phyloP scores from a whole-genome alignment of 352 stramenopile genomes.

The Phytophthora aleatoria region DNA sequence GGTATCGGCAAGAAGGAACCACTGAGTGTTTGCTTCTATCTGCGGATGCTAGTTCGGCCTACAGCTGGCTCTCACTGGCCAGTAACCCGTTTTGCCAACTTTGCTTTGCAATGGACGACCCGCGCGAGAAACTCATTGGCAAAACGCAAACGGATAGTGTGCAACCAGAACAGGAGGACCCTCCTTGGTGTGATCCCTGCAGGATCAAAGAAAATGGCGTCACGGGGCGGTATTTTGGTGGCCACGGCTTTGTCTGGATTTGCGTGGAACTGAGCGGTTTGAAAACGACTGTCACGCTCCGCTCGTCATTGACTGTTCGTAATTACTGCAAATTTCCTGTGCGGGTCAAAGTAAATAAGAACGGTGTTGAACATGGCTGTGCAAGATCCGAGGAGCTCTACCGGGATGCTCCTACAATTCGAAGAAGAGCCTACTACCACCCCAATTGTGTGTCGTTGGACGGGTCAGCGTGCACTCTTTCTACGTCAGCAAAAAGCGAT shows the following conservation, averaged over 20 bases:
- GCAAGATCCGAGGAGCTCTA: slow-evolving; percentile 12
- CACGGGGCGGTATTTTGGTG: slow-evolving; percentile 56
- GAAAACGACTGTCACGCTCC: slow-evolving; percentile 63
- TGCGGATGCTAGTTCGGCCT: slow-evolving; percentile 38
- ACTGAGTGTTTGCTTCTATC: slow-evolving; percentile 52
- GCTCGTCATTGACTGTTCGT: slow-evolving; percentile 44
- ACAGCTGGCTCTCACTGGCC: slow-evolving; percentile 76
- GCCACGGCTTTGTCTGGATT: slow-evolving; percentile 71
- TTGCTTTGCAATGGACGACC: slow-evolving; percentile 53
- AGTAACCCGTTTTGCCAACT: slow-evolving; percentile 55
- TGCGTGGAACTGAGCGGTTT: slow-evolving; percentile 61
- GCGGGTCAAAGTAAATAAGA: slow-evolving; percentile 41
- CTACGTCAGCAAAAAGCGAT: neutral
- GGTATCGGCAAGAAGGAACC: slow-evolving; percentile 73
- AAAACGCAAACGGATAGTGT: slow-evolving; percentile 3
- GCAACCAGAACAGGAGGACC: slow-evolving; percentile 21
- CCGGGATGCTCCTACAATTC: slow-evolving; percentile 11
- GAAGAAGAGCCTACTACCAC: slow-evolving; percentile 9
- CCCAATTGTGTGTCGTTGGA: slow-evolving; percentile 42
- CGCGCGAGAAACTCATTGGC: neutral
- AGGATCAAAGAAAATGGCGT: slow-evolving; percentile 64
- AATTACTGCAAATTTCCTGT: slow-evolving; percentile 54
- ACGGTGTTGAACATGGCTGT: slow-evolving; percentile 12
- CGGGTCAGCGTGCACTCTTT: slow-evolving; percentile 31
- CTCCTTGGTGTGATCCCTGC: slow-evolving; percentile 67